Conservation (phyloP, 2,329 filamentous ascomycete genomes). For the Pseudocercospora crystallina region DNA sequence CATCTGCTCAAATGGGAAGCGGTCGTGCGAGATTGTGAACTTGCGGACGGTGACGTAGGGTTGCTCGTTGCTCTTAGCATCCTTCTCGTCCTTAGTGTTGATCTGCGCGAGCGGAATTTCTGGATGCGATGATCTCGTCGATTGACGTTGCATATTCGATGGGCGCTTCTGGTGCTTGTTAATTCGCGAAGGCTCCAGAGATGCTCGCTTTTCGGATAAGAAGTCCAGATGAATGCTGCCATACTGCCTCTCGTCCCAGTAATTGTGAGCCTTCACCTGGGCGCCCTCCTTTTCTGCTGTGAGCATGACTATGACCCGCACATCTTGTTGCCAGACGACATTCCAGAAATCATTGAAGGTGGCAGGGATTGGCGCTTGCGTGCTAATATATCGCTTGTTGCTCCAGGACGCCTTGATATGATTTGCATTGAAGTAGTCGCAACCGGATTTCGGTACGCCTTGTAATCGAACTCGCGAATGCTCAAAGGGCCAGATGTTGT, state of each 20-base stretch:
- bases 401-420: conserved; percentile 76
- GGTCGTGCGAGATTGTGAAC: conserved; percentile 75
- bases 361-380: conserved; percentile 86
- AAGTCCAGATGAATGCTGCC: conserved; percentile 72
- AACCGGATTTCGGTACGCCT: conserved; percentile 64
- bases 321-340: conserved; percentile 93
- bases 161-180: conserved; percentile 42
- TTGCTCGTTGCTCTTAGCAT: conserved; percentile 48
- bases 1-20: conserved; percentile 78
- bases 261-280: conserved; percentile 90
- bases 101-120: conserved; percentile 29
- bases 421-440: conserved; percentile 96
- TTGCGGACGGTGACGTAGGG: conserved; percentile 83
- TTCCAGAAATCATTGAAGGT: conserved; percentile 98
- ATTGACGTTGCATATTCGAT: conserved; percentile 36
- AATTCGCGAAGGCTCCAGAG: conserved; percentile 64
- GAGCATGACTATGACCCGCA: conserved; percentile 92
- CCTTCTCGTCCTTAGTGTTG: conserved; percentile 26
- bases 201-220: conserved; percentile 79
- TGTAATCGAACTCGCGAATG: conserved; percentile 83
- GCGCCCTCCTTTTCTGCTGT: conserved; percentile 93
- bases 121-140: conserved; percentile 37
- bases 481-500: conserved; percentile 95
- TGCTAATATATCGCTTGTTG: conserved; percentile 92
- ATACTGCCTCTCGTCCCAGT: conserved; percentile 80